These are phyloP conservation scores for Favolaschia claudopus DNA, from an alignment of 768 basidiomycete species.

Conservation along the genomic window DNA sequence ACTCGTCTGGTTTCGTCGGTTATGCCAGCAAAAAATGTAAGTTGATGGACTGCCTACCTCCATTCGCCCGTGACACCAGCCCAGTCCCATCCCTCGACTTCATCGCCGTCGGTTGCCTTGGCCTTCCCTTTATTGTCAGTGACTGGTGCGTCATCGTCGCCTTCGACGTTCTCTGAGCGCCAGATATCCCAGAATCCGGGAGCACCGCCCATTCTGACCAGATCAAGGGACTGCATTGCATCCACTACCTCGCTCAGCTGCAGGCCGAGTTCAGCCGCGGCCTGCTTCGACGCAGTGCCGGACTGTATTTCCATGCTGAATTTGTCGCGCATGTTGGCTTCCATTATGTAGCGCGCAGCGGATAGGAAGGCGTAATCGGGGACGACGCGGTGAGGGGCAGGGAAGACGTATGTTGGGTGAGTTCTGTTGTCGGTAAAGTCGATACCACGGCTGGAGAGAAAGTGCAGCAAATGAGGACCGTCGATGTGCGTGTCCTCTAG, in stretches of 20 bases:
- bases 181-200: conserved; percentile 49
- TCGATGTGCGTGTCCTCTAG: conserved; percentile 11
- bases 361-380: conserved; percentile 63
- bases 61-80: conserved; percentile 62
- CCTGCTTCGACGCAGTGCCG: not conserved
- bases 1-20: conserved; percentile 62
- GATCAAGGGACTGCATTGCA: conserved; percentile 41
- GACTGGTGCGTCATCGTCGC: conserved; percentile 16
- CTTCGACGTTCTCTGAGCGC: conserved; percentile 12
- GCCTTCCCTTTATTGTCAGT: conserved; percentile 29
- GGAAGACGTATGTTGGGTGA: conserved; percentile 27
- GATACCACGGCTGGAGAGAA: conserved; percentile 18
- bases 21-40: not conserved
- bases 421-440: conserved; percentile 29
- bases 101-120: conserved; percentile 25
- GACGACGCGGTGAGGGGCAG: conserved; percentile 33
- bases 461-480: conserved; percentile 13
- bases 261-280: conserved; percentile 20
- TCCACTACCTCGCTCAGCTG: conserved; percentile 30
- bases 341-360: conserved; percentile 57
- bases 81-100: conserved; percentile 62
- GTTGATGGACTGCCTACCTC: conserved; percentile 48
- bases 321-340: conserved; percentile 56
- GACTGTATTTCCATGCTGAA: conserved; percentile 23
- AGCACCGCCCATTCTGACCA: conserved; percentile 48